Conservation (phyloP, 441 rosid species). For the Dalechampia spathulata region DNA sequence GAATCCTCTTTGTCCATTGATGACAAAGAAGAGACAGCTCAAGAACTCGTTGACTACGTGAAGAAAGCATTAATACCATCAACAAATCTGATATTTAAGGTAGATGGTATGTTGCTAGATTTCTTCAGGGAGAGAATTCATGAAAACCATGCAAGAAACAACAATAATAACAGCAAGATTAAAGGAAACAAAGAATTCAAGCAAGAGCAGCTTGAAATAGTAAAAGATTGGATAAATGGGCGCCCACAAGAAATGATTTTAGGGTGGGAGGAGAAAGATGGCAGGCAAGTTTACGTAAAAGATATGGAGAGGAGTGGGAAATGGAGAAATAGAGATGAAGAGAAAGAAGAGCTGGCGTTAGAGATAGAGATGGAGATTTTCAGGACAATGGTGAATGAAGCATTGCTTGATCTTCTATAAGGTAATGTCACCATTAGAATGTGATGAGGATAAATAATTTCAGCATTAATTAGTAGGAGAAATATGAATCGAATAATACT, state of each 20-base stretch:
- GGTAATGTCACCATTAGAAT: not conserved
- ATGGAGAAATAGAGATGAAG: conserved; percentile 33
- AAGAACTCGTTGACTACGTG: conserved; percentile 20
- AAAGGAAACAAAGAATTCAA: not conserved
- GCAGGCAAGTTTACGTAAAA: conserved; percentile 36
- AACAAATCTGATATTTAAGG: conserved; percentile 1
- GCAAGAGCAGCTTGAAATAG: conserved; percentile 19
- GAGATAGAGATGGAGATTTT: conserved; percentile 43
- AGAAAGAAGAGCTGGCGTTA: conserved; percentile 24
- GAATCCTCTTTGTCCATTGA: conserved; percentile 6
- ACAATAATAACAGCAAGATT: too few species aligned
- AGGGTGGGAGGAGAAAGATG: conserved; percentile 53
- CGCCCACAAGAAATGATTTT: conserved; percentile 27
- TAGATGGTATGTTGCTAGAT: conserved; percentile 29
- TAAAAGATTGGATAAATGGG: conserved; percentile 53
- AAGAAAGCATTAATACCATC: conserved; percentile 9
- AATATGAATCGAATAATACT: too few species aligned
- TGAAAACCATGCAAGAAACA: conserved; percentile 4
- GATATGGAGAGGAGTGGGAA: conserved; percentile 39
- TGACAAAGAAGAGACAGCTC: conserved; percentile 9
- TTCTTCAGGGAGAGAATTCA: conserved; percentile 34
- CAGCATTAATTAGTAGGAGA: too few species aligned
- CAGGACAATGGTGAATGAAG: conserved; percentile 46
- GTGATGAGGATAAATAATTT: too few species aligned
- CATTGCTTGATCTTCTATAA: conserved; percentile 27